Evolutionary conservation across 495 filamentous ascomycete genomes (phyloP).

Genomic region (Platismatia glauca): DNA sequence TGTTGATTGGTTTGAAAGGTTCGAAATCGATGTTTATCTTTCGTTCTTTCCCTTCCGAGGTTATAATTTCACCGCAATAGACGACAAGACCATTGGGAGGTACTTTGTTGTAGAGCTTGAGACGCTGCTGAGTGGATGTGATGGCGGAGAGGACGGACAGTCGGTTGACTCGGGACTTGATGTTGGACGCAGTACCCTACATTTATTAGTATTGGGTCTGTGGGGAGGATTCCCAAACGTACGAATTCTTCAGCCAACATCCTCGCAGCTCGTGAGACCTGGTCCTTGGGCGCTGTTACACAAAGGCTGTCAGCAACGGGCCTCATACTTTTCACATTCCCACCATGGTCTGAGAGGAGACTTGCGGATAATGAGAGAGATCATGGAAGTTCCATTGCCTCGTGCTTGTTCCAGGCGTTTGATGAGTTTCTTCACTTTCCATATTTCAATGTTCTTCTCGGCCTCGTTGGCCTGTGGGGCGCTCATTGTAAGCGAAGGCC

Average conservation of each 20-base stretch:
- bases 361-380: slow-evolving; percentile 95
- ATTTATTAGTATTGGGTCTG: slow-evolving; percentile 23
- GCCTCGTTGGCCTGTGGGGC: slow-evolving; percentile 81
- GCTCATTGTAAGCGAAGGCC: slow-evolving; percentile 64
- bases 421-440: slow-evolving; percentile 95
- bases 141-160: slow-evolving; percentile 96
- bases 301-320: slow-evolving; percentile 15
- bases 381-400: slow-evolving; percentile 97
- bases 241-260: slow-evolving; percentile 99
- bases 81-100: slow-evolving; percentile 95
- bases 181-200: slow-evolving; percentile 94
- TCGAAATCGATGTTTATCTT: slow-evolving; percentile 99
- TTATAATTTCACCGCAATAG: slow-evolving; percentile 99
- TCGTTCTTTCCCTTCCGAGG: slow-evolving; percentile 92
- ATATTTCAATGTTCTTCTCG: slow-evolving; percentile 89
- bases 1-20: slow-evolving; percentile 99
- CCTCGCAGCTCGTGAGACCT: slow-evolving; percentile 90
- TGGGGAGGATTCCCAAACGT: slow-evolving; percentile 30
- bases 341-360: slow-evolving; percentile 14
- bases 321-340: slow-evolving; percentile 8
- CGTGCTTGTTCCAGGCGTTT: slow-evolving; percentile 87
- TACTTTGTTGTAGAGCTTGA: slow-evolving; percentile 98
- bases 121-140: slow-evolving; percentile 95
- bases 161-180: slow-evolving; percentile 98
- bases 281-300: slow-evolving; percentile 80